These are phyloP conservation scores for Phylloporus arenicola DNA, from an alignment of 768 basidiomycete species.

Conservation along the genomic window DNA sequence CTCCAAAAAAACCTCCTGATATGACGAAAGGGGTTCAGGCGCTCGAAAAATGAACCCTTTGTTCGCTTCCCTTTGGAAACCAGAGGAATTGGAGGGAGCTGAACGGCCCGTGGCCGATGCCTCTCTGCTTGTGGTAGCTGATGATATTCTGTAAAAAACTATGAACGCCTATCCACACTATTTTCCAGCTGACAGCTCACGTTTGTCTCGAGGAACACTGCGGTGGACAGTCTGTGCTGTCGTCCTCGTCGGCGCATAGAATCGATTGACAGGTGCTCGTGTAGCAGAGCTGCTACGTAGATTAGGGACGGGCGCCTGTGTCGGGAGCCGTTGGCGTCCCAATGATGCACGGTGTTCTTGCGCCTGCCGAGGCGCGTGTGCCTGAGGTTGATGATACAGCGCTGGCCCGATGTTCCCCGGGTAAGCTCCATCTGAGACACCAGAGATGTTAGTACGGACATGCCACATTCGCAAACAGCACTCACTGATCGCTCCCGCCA, in stretches of 20 bases:
- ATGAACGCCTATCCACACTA: background rate
- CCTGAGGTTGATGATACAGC: background rate
- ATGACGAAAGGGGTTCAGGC: constrained; percentile 12
- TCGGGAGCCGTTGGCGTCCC: background rate
- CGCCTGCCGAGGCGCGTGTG: background rate
- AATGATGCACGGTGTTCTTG: background rate
- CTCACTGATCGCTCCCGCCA: constrained; percentile 7
- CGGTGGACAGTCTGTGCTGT: background rate
- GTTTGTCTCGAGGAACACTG: background rate
- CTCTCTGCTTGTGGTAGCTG: background rate
- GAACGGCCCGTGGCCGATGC: background rate
- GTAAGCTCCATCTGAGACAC: constrained; percentile 2
- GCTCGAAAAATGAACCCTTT: constrained; percentile 3
- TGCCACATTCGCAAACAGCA: background rate
- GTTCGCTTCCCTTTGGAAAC: background rate
- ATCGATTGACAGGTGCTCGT: background rate
- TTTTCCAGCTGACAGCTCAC: constrained; percentile 3
- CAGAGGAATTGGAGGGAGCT: constrained; percentile 1
- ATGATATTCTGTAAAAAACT: constrained; percentile 4
- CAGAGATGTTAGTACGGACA: background rate
- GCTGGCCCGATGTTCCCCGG: background rate
- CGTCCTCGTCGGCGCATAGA: background rate
- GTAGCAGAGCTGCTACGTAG: background rate
- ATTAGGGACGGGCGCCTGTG: background rate
- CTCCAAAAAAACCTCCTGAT: background rate